phyloP scores from a whole-genome alignment of 192 early-diverging fungal species.

The Diversispora epigaea region DNA sequence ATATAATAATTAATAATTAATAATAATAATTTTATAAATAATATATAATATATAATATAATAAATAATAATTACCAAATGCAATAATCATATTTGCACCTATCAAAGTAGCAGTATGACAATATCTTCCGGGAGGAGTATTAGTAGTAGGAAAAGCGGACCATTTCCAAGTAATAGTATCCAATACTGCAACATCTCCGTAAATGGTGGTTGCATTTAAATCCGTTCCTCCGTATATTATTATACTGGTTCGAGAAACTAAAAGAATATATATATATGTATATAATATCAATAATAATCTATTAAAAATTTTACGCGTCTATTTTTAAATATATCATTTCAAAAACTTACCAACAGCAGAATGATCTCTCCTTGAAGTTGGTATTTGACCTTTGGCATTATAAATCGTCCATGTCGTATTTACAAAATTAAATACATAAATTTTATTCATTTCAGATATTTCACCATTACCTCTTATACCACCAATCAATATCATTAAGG shows the following conservation, averaged over 20 bases:
- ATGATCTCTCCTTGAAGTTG: slow-evolving; percentile 29
- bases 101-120: slow-evolving; percentile 32
- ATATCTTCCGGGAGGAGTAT: slow-evolving; percentile 20
- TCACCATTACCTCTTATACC: background rate
- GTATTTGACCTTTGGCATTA: slow-evolving; percentile 17
- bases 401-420: background rate
- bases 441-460: background rate
- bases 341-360: slow-evolving; percentile 26
- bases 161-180: slow-evolving; percentile 19
- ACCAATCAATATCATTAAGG: slow-evolving; percentile 9
- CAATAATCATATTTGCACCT: slow-evolving; percentile 32
- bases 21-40: background rate
- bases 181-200: slow-evolving; percentile 33
- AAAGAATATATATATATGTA: background rate
- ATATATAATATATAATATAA: background rate
- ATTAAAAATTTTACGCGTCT: too few species aligned
- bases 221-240: slow-evolving; percentile 36
- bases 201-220: background rate
- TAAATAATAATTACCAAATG: slow-evolving; percentile 20
- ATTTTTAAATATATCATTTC: background rate
- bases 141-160: background rate
- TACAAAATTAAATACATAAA: slow-evolving; percentile 32
- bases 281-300: background rate
- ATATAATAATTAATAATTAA: background rate
- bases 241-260: slow-evolving; percentile 17